These are phyloP conservation scores for Venturia effusa DNA, from an alignment of 2,329 filamentous ascomycete species.

Conservation along the genomic window DNA sequence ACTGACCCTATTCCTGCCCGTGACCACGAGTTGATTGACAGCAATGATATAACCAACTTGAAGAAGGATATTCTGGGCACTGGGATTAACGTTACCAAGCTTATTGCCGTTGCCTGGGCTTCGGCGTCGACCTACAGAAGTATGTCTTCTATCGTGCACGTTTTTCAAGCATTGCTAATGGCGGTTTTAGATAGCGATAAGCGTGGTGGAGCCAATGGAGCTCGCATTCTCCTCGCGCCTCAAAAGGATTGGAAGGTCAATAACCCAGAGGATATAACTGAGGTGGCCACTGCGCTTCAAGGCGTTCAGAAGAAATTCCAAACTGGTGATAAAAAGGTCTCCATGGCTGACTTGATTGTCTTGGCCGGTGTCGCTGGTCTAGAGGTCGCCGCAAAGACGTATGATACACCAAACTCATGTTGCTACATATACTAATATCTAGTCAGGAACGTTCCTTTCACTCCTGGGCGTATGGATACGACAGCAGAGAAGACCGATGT, in stretches of 20 bases:
- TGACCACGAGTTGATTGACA: conserved; percentile 47
- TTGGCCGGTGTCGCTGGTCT: conserved; percentile 60
- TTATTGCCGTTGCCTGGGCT: not conserved
- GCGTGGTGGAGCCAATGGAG: conserved; percentile 72
- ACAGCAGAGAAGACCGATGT: conserved; percentile 61
- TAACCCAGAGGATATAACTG: conserved; percentile 54
- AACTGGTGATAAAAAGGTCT: conserved; percentile 53
- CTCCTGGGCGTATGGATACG: conserved; percentile 61
- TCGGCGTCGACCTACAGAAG: not conserved
- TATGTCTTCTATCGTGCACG: not conserved
- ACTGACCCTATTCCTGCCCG: conserved; percentile 59
- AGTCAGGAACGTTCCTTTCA: conserved; percentile 41
- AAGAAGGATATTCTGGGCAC: not conserved
- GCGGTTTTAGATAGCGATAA: conserved; percentile 60
- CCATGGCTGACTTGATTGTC: conserved; percentile 66
- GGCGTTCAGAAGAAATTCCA: conserved; percentile 58
- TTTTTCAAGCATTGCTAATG: not conserved
- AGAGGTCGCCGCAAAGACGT: conserved; percentile 56
- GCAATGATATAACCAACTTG: conserved; percentile 45
- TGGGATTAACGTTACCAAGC: not conserved
- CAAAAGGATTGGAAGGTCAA: conserved; percentile 65
- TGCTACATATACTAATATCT: not conserved
- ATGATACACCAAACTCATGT: conserved; percentile 30
- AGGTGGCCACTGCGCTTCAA: conserved; percentile 53
- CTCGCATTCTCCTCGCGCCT: conserved; percentile 61